Base-by-base conservation (phyloP, 2,329 filamentous ascomycete genomes). In the Trichoderma atroviride region DNA sequence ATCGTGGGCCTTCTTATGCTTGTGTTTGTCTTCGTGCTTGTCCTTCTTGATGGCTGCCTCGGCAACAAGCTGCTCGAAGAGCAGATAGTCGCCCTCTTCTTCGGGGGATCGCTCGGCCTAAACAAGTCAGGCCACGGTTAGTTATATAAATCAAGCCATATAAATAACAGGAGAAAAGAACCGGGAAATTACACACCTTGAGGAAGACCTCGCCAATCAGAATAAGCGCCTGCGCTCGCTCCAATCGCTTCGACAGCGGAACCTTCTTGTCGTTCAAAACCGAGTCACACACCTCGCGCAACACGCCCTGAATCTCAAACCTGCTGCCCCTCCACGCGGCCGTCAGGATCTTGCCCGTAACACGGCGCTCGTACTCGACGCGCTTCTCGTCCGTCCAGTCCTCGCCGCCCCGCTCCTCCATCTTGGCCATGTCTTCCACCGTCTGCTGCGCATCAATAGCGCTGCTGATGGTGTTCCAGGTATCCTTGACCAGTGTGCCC, bases 331-430 rank as follows among this genome's bases (percentile, higher is more conserved):
- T 86, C 96, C 96, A 99, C 13, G 96, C 96, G 3, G 96, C 96
- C 5, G 94, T 97, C 50, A 99, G 87, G 73, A 99, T 98, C 87
- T 99, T 99, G 77, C 96, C 96, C 11, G 96, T 99, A 29, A 98
- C 95, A 75, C 91, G 90, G 77, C 95, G 91, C 85, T 98, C 96
- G 76, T 97, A 97, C 83, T 99, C 96, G 53, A 91, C 90, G 82
- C 94, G 94, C 85, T 92, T 94, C 88, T 98, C 96, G 72, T 99
- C 96, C 0, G 96, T 98, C 96, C 96, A 99, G 71, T 97, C 94
- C 68, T 97, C 96, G 61, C 96, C 96, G 65, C 95, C 96, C 76
- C 91, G 90, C 84, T 97, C 92, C 83, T 99, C 96, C 81, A 95
- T 86, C 79, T 95, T 94, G 67, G 94, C 94, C 96, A 99, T 98